A percentile compares a stretch with the other conserved stretches of the same genome.
Conservation (phyloP, 1,284 basidiomycete species). For the Ceratobasidium sp. region DNA sequence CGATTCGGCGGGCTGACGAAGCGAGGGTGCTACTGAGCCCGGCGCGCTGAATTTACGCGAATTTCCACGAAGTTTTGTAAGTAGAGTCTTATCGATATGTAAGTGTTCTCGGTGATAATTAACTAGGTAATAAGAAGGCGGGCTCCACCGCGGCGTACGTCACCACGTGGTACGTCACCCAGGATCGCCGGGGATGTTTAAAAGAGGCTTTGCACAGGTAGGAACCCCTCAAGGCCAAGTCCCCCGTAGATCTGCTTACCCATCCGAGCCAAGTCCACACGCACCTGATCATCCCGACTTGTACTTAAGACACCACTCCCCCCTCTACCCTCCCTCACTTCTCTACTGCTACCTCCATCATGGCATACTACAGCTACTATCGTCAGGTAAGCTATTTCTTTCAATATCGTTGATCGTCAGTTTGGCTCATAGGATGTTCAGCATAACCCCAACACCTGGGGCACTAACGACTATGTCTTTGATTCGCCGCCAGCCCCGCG, state of each 20-base stretch:
- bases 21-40: not conserved
- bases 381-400: constrained; percentile 55
- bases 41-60: constrained; percentile 15
- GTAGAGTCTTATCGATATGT: not conserved
- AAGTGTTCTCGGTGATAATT: not conserved
- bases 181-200: no score
- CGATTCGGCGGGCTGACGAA: constrained; percentile 22
- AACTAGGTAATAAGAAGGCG: not conserved
- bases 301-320: constrained; percentile 53
- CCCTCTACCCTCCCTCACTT: not conserved
- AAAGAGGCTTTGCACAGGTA: no score
- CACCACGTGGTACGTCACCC: no score
- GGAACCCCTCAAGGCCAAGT: constrained; percentile 49
- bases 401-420: not conserved
- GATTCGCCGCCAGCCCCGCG: constrained; percentile 67
- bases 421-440: not conserved
- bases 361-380: constrained; percentile 62
- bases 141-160: not conserved
- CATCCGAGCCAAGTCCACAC: constrained; percentile 51
- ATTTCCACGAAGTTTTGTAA: no score
- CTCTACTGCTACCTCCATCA: constrained; percentile 53
- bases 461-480: constrained; percentile 69
- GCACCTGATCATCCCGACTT: constrained; percentile 47
- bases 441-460: constrained; percentile 62
- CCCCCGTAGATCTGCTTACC: constrained; percentile 50